These are phyloP conservation scores for Globisporangium mamillatum DNA, from an alignment of 352 stramenopile genomes.

Conservation along the genomic window DNA sequence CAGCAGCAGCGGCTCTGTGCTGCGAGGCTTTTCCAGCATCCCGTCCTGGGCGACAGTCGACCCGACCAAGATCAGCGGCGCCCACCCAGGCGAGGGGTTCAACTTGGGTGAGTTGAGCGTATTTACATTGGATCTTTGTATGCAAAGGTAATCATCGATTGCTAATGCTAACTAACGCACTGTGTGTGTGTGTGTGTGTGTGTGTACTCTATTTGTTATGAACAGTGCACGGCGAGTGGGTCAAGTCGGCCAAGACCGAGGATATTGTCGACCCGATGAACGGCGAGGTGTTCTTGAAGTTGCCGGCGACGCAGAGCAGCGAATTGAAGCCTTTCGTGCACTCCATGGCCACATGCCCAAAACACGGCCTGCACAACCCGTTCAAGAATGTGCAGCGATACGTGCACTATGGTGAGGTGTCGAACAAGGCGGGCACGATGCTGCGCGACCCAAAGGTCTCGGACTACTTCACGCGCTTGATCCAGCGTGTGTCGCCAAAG, in stretches of 20 bases:
- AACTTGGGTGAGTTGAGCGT: conserved; percentile 73
- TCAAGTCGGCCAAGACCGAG: conserved; percentile 60
- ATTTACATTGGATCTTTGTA: neutral
- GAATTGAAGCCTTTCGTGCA: conserved; percentile 93
- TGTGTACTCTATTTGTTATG: neutral
- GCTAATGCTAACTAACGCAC: neutral
- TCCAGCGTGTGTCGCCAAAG: conserved; percentile 97
- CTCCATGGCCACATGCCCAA: conserved; percentile 90
- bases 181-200: neutral
- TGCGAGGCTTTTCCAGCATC: conserved; percentile 55
- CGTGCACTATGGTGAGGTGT: conserved; percentile 76
- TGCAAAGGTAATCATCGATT: neutral
- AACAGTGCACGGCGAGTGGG: conserved; percentile 90
- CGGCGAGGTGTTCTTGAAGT: conserved; percentile 91
- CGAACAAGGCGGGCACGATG: conserved; percentile 76
- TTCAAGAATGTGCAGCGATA: conserved; percentile 97
- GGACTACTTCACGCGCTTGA: conserved; percentile 95
- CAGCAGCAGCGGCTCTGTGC: conserved; percentile 22
- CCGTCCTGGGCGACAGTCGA: conserved; percentile 93
- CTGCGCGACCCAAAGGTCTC: conserved; percentile 88
- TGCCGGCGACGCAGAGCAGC: conserved; percentile 89
- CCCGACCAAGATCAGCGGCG: conserved; percentile 73
- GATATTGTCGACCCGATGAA: conserved; percentile 94
- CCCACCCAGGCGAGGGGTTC: conserved; percentile 73
- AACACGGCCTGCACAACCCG: conserved; percentile 98